Percentiles rank a stretch among this genome's conserved stretches.
Evolutionary conservation across 331 rosid genomes (phyloP).

Genomic region (Acacia concinna): DNA sequence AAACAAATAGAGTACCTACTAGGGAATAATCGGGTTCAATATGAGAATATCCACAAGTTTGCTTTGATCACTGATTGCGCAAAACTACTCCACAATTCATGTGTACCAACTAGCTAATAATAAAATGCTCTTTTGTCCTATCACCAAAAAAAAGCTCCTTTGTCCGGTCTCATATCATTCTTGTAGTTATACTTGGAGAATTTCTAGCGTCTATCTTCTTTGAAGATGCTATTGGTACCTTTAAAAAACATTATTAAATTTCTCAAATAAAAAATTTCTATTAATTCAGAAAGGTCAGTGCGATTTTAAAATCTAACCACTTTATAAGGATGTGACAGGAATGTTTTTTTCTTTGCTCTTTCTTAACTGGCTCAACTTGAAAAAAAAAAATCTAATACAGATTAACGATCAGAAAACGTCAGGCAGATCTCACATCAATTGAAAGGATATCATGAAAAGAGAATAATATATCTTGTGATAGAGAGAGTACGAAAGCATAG

Average conservation of each 20-base stretch:
- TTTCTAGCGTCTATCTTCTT: not conserved
- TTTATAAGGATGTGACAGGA: not conserved
- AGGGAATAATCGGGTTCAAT: not conserved
- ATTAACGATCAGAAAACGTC: not conserved
- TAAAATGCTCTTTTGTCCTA: not conserved
- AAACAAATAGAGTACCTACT: not conserved
- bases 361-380: not conserved
- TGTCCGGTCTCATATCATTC: not conserved
- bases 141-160: not conserved
- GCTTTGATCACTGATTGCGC: slow-evolving; percentile 1
- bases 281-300: not conserved
- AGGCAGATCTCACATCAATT: not conserved
- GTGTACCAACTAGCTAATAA: not conserved
- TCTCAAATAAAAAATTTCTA: not conserved
- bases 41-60: not conserved
- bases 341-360: not conserved
- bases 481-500: not conserved
- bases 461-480: not conserved
- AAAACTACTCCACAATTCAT: not conserved
- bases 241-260: not conserved
- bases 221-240: not conserved
- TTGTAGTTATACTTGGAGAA: not conserved
- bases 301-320: not conserved
- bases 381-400: not conserved
- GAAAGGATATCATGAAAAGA: not conserved